Evolutionary conservation across 75 land plant species (phyloP), one percentile per base, ranked within the genome.

Genomic region (Picea sitchensis): DNA sequence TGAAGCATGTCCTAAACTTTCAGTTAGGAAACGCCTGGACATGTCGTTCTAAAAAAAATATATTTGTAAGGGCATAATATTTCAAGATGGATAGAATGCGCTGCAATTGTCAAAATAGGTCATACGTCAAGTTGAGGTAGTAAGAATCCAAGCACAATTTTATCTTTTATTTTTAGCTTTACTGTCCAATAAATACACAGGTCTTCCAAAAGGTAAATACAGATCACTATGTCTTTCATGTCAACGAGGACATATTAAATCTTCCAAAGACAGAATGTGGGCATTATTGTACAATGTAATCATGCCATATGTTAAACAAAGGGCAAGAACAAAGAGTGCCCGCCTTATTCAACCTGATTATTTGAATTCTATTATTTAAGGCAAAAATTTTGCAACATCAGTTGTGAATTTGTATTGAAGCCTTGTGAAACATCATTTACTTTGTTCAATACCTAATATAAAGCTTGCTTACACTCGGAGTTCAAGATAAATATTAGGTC

Each of bases 1-100:
- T 20, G 74, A 71, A 20, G 26, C 9, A n/a, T 71, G 74, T 71
- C 74, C 47, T 71, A 71, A 71, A 71, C 21, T 71, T 21, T 21
- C 15, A 21, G 51, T 7, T 71, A 71, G 74, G 18, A 1, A 71
- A 71, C n/a, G 18, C 15, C 17, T 36, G 12, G 56, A 51, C 56
- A 51, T 51, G 56, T 51, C 56, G 9, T 51, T 51, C 56, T 51
- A 51, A 51, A 51, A 51, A 11, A 30, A 7, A 4, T 15, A 32
- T 68, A 32, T 68, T 68, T 36, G 47, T 15, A 14, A 34, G 38
- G 72, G 5, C 17, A 32, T 32, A 14, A 14, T 14, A 6, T 15
- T 36, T 68, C 72, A 31, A 36, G 72, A 30, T 68, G 17, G 71
- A 34, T 15, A 36, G 17, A 38, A 68, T 34, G 44, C 1, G 8